Evolutionary conservation across 1,284 basidiomycete genomes (phyloP).

Genomic region (Cutaneotrichosporon arboriforme): DNA sequence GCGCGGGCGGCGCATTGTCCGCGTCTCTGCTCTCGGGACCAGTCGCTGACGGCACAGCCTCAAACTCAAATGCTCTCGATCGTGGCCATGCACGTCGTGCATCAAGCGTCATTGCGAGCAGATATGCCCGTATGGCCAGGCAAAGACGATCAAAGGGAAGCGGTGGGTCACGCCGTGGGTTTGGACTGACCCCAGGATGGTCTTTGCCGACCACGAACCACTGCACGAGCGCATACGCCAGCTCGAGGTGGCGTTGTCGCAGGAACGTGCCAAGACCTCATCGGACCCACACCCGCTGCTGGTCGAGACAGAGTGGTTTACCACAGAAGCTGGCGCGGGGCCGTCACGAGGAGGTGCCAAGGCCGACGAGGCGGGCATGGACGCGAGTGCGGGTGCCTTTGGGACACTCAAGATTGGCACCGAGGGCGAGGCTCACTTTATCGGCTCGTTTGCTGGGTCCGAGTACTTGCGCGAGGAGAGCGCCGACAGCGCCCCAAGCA

Average conservation of each 20-base stretch:
- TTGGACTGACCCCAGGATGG: constrained; percentile 25
- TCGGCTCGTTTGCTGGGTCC: constrained; percentile 30
- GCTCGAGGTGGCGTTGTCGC: constrained; percentile 42
- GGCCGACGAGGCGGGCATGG: constrained; percentile 19
- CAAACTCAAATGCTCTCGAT: constrained; percentile 18
- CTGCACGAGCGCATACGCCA: constrained; percentile 39
- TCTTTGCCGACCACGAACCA: constrained; percentile 44
- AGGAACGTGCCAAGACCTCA: constrained; percentile 16
- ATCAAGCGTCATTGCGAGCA: constrained; percentile 28
- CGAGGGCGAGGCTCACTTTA: constrained; percentile 35
- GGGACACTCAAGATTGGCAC: constrained; percentile 43
- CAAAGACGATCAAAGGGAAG: constrained; percentile 35
- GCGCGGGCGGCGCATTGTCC: background rate
- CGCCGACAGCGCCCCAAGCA: constrained; percentile 1
- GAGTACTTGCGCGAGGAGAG: constrained; percentile 36
- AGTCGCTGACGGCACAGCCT: constrained; percentile 13
- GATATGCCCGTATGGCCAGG: constrained; percentile 17
- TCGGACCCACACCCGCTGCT: constrained; percentile 35
- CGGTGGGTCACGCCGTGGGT: constrained; percentile 21
- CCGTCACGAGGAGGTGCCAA: constrained; percentile 9
- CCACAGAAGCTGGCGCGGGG: constrained; percentile 20
- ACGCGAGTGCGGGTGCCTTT: constrained; percentile 33
- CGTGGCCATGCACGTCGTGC: constrained; percentile 20
- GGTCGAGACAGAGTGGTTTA: constrained; percentile 30
- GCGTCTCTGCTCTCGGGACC: background rate